Percentiles rank a stretch among this genome's conserved stretches.
These are phyloP conservation scores for Ceratocystis harringtonii DNA, from an alignment of 2,329 filamentous ascomycete genomes.

Conservation along the genomic window DNA sequence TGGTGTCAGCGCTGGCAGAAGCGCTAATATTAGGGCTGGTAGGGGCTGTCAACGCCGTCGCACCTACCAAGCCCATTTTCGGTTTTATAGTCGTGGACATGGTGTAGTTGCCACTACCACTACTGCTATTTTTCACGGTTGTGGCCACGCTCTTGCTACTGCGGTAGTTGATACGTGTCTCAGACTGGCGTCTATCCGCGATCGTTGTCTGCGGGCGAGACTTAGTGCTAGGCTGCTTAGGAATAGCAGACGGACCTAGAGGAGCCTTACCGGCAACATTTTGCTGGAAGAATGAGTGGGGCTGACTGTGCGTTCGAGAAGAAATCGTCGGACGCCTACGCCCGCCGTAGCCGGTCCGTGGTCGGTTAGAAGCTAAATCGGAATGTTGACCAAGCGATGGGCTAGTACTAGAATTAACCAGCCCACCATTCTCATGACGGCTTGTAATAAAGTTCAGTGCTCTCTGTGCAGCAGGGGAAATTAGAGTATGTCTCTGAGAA, in stretches of 20 bases:
- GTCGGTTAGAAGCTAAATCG: slow-evolving; percentile 24
- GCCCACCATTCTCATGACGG: slow-evolving; percentile 22
- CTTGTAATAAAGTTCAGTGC: slow-evolving; percentile 37
- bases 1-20: not conserved
- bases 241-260: slow-evolving; percentile 15
- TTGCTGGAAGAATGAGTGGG: slow-evolving; percentile 16
- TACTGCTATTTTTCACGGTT: slow-evolving; percentile 21
- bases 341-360: slow-evolving; percentile 20
- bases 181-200: slow-evolving; percentile 24
- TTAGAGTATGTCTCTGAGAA: slow-evolving; percentile 23
- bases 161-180: slow-evolving; percentile 3
- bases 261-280: slow-evolving; percentile 6
- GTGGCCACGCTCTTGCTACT: not conserved
- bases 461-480: slow-evolving; percentile 33
- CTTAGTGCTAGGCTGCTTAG: slow-evolving; percentile 3
- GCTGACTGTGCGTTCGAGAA: slow-evolving; percentile 17
- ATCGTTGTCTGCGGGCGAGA: slow-evolving; percentile 19
- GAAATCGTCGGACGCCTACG: slow-evolving; percentile 15
- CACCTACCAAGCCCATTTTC: not conserved
- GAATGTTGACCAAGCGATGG: slow-evolving; percentile 12
- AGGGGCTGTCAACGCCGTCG: not conserved
- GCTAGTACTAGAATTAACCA: slow-evolving; percentile 19
- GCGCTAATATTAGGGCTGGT: not conserved
- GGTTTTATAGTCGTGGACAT: not conserved
- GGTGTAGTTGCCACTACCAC: not conserved